A percentile compares a stretch with the other conserved stretches of the same genome.
Conservation (phyloP, 2,329 filamentous ascomycete genomes). For the Scedosporium aurantiacum region DNA sequence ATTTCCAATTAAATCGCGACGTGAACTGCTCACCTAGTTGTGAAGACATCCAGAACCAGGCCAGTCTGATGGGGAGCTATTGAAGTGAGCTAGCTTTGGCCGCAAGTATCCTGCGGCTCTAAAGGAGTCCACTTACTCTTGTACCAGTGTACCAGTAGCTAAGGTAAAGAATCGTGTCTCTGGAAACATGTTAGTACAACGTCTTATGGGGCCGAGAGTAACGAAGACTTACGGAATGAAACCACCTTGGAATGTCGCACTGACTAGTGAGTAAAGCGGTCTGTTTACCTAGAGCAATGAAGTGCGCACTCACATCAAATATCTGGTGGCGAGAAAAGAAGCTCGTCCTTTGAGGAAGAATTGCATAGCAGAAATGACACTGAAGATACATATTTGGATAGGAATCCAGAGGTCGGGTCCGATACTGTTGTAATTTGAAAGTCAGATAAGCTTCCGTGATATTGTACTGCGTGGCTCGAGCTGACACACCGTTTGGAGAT, state of each 20-base stretch:
- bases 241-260: constrained; percentile 31
- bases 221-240: constrained; percentile 46
- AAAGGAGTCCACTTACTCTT: constrained; percentile 19
- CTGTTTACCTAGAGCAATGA: neutral
- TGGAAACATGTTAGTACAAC: constrained; percentile 3
- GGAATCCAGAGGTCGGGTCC: constrained; percentile 41
- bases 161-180: constrained; percentile 44
- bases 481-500: constrained; percentile 27
- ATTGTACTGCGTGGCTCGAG: neutral
- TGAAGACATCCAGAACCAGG: constrained; percentile 52
- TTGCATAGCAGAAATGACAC: constrained; percentile 20
- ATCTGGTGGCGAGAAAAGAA: constrained; percentile 21
- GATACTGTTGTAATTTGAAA: constrained; percentile 10
- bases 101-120: neutral
- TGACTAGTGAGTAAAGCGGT: constrained; percentile 11
- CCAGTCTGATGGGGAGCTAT: constrained; percentile 51
- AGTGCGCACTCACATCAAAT: constrained; percentile 10
- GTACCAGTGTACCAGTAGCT: constrained; percentile 60
- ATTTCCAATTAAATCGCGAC: neutral
- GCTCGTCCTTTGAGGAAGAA: constrained; percentile 21
- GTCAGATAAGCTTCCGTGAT: constrained; percentile 6
- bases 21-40: constrained; percentile 14
- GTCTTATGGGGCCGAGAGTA: neutral
- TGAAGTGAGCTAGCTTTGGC: constrained; percentile 6
- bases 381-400: constrained; percentile 28